These are phyloP conservation scores for Botrytis fragariae DNA, from an alignment of 2,329 filamentous ascomycete genomes.

Conservation along the genomic window DNA sequence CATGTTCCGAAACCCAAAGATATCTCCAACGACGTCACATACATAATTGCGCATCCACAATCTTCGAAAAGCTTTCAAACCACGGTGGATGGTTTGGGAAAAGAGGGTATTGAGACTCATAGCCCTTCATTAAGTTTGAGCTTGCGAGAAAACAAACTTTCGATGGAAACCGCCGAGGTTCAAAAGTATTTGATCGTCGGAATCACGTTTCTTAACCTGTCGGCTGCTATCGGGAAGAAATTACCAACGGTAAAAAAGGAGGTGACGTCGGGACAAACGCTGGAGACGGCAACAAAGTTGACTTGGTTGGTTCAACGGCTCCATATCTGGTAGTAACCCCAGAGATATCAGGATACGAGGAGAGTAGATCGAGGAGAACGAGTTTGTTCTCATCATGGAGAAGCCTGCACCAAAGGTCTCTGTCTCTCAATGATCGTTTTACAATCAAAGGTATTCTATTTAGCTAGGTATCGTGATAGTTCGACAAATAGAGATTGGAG, in stretches of 20 bases:
- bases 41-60: too few species aligned
- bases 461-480: not conserved
- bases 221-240: not conserved
- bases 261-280: not conserved
- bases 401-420: not conserved
- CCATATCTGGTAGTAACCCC: not conserved
- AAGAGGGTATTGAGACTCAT: too few species aligned
- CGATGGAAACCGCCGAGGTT: too few species aligned
- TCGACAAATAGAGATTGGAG: not conserved
- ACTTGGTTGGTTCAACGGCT: not conserved
- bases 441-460: not conserved
- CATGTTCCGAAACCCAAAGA: too few species aligned
- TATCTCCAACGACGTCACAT: too few species aligned
- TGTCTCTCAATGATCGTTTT: not conserved
- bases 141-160: too few species aligned
- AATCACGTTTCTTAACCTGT: too few species aligned
- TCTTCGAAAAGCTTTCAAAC: too few species aligned
- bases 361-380: not conserved
- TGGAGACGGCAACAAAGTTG: not conserved
- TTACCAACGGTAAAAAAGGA: not conserved
- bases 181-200: too few species aligned
- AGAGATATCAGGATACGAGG: not conserved
- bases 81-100: too few species aligned
- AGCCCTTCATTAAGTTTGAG: too few species aligned
- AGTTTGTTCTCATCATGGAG: not conserved